These are phyloP conservation scores for Mucor lusitanicus DNA, from an alignment of 371 early-diverging fungal species.

Conservation along the genomic window DNA sequence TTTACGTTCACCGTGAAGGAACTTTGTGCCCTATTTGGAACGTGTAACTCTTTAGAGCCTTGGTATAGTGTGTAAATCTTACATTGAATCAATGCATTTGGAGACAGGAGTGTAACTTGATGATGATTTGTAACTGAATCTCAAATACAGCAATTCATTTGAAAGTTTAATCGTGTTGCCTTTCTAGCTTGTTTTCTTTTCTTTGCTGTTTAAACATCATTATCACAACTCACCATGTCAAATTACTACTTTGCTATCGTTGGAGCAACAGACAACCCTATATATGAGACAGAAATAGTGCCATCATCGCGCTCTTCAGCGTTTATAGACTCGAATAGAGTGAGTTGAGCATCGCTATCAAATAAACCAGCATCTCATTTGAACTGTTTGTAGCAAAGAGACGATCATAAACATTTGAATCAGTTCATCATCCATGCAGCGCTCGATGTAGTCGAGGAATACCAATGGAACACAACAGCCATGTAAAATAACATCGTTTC, in stretches of 20 bases:
- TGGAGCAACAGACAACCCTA: conserved; percentile 89
- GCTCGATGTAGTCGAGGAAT: conserved; percentile 94
- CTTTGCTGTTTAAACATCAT: neutral
- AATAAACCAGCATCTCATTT: neutral
- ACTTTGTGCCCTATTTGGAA: too few relatives aligned
- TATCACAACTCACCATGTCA: conserved; percentile 41
- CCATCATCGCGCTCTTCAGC: conserved; percentile 49
- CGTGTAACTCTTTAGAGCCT: too few relatives aligned
- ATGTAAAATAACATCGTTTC: conserved; percentile 53
- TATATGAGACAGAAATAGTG: conserved; percentile 91
- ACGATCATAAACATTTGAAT: conserved; percentile 89
- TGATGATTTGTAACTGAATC: neutral
- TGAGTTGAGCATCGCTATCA: conserved; percentile 12
- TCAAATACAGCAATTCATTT: neutral
- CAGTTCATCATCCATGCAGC: conserved; percentile 97
- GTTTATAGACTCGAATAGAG: conserved; percentile 36
- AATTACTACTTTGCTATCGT: conserved; percentile 91
- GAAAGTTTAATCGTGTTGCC: neutral
- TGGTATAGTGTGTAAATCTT: too few relatives aligned
- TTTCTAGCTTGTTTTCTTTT: neutral
- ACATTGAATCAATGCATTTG: neutral
- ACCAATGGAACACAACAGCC: conserved; percentile 81
- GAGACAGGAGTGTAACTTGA: neutral
- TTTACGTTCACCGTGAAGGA: too few relatives aligned
- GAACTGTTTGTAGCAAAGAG: conserved; percentile 43